These are phyloP conservation scores for Phaeosphaeria sp. DNA, from an alignment of 2,329 filamentous ascomycete genomes.

Conservation along the genomic window DNA sequence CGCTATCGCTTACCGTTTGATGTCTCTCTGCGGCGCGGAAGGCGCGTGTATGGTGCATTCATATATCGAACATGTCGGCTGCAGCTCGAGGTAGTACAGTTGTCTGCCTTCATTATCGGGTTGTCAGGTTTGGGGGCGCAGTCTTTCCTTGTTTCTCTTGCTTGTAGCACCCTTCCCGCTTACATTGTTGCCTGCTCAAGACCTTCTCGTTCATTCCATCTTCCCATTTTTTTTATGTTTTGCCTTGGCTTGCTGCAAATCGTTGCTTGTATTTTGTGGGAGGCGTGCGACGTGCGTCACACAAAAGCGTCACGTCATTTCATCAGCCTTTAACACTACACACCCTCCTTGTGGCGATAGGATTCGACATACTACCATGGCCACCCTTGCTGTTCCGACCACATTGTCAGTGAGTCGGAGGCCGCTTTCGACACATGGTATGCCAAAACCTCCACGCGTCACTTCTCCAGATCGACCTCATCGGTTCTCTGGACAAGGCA, in stretches of 20 bases:
- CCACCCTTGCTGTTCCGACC: constrained; percentile 29
- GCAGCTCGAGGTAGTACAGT: constrained; percentile 39
- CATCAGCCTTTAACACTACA: not conserved
- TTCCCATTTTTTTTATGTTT: not conserved
- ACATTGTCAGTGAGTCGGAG: constrained; percentile 27
- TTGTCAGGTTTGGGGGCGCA: constrained; percentile 27
- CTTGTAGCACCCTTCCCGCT: constrained; percentile 23
- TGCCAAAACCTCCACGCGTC: constrained; percentile 40
- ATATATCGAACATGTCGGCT: constrained; percentile 41
- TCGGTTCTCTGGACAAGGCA: constrained; percentile 34
- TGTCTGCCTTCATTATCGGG: constrained; percentile 30
- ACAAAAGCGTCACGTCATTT: not conserved
- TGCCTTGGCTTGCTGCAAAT: not conserved
- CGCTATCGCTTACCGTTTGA: constrained; percentile 10
- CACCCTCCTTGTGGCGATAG: not conserved
- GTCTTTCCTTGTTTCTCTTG: constrained; percentile 20
- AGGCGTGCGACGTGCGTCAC: not conserved
- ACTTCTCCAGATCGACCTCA: constrained; percentile 36
- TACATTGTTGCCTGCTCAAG: constrained; percentile 19
- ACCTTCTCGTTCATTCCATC: constrained; percentile 9
- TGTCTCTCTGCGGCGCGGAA: constrained; percentile 30
- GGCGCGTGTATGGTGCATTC: constrained; percentile 33
- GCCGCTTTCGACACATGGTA: constrained; percentile 40
- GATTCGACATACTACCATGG: constrained; percentile 13
- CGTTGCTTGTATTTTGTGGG: not conserved